phyloP scores from a whole-genome alignment of 208 protist species.

The Herpetomonas tarakana region DNA sequence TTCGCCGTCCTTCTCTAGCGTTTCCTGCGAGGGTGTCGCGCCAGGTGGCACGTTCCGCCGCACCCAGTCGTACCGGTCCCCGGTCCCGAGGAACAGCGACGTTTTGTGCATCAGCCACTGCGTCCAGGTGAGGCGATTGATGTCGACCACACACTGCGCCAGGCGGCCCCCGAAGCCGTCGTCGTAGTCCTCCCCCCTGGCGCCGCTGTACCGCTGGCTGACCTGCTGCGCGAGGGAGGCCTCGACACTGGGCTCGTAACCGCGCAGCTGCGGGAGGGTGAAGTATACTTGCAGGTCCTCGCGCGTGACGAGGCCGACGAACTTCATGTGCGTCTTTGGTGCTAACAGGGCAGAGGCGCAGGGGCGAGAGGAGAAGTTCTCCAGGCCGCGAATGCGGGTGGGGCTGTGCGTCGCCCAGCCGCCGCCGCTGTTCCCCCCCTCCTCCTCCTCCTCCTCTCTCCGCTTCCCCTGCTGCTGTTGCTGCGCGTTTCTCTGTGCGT shows the following conservation, averaged over 20 bases:
- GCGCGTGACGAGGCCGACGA: conserved; percentile 85
- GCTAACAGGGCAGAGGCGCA: no score
- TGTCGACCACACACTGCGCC: conserved; percentile 27
- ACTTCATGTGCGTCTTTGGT: conserved; percentile 60
- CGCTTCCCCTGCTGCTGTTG: background rate
- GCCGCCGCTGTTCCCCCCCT: background rate
- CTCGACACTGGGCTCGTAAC: conserved; percentile 10
- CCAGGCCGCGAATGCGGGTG: background rate
- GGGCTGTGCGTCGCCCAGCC: background rate
- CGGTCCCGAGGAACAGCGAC: conserved; percentile 51
- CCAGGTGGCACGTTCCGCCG: conserved; percentile 21
- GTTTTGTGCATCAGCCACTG: conserved; percentile 74
- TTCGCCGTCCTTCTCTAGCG: background rate
- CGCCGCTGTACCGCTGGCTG: background rate
- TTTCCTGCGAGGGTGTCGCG: background rate
- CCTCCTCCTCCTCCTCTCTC: background rate
- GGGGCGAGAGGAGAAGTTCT: no score
- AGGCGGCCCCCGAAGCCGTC: conserved; percentile 51
- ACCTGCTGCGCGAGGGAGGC: background rate
- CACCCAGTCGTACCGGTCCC: conserved; percentile 37
- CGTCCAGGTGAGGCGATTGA: conserved; percentile 74
- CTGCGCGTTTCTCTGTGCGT: background rate
- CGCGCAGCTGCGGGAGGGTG: conserved; percentile 45
- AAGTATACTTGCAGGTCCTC: conserved; percentile 85
- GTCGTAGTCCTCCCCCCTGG: conserved; percentile 15